Percentiles rank a stretch among this genome's conserved stretches.
phyloP scores from a whole-genome alignment of 2,329 filamentous ascomycete species.

The Thermoascus crustaceus region DNA sequence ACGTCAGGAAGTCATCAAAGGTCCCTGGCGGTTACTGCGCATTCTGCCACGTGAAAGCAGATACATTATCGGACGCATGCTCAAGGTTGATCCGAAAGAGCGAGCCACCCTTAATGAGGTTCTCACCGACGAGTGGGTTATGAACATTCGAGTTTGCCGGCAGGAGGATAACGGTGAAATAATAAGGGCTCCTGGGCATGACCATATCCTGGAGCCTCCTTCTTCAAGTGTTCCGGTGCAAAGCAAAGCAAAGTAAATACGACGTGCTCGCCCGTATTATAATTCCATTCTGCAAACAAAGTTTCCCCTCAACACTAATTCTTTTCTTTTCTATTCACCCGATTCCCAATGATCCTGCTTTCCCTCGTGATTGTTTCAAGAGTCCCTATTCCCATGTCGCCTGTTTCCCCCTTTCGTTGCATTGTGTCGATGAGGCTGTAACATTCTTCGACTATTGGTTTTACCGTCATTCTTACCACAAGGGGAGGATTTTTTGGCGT shows the following conservation, averaged over 20 bases:
- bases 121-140: slow-evolving; percentile 82
- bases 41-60: slow-evolving; percentile 82
- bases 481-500: too few species aligned
- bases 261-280: too few species aligned
- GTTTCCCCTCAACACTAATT: too few species aligned
- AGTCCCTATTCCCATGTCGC: not conserved
- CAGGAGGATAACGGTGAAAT: slow-evolving; percentile 68
- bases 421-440: not conserved
- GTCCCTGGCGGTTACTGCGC: slow-evolving; percentile 82
- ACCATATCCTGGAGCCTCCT: slow-evolving; percentile 71
- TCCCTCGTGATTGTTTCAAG: not conserved
- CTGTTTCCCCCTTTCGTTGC: not conserved
- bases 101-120: slow-evolving; percentile 82
- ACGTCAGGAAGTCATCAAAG: slow-evolving; percentile 70
- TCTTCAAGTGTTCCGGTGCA: slow-evolving; percentile 25
- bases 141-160: slow-evolving; percentile 71
- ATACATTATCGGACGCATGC: slow-evolving; percentile 84
- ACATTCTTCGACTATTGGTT: not conserved
- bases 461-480: slow-evolving; percentile 1
- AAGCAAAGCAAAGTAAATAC: slow-evolving; percentile 27
- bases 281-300: too few species aligned
- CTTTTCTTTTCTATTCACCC: too few species aligned
- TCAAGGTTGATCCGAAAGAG: slow-evolving; percentile 76
- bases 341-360: slow-evolving; percentile 3
- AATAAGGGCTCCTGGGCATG: slow-evolving; percentile 66